These are phyloP conservation scores for Carex cristatella DNA, from an alignment of 176 grass and related monocot species.

Conservation along the genomic window DNA sequence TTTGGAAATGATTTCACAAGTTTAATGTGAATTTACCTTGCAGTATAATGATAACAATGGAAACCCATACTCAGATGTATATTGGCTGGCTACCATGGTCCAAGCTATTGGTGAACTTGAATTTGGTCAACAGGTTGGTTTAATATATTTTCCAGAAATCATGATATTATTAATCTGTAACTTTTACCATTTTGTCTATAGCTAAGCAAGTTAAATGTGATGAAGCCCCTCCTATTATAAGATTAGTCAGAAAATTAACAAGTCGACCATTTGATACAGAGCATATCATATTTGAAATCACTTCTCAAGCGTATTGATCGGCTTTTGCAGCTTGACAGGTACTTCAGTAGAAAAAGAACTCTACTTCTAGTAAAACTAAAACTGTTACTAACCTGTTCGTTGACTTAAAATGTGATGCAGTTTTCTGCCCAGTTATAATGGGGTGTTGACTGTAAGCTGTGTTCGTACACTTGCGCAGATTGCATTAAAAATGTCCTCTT, in stretches of 20 bases:
- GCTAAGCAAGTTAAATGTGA: conserved; percentile 1
- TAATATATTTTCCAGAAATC: conserved; percentile 11
- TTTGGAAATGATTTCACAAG: neutral
- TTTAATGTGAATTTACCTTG: conserved; percentile 28
- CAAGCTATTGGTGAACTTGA: conserved; percentile 87
- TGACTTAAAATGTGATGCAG: conserved; percentile 36
- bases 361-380: neutral
- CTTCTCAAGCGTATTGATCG: conserved; percentile 92
- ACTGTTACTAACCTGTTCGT: conserved; percentile 24
- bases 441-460: conserved; percentile 90
- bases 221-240: neutral
- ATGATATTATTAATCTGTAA: neutral
- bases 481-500: conserved; percentile 54
- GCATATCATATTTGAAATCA: conserved; percentile 50
- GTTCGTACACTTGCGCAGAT: conserved; percentile 89
- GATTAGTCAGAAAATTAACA: neutral
- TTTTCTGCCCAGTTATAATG: conserved; percentile 93
- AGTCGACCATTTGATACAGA: conserved; percentile 29
- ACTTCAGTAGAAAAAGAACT: conserved; percentile 7
- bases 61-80: conserved; percentile 87
- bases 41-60: conserved; percentile 99
- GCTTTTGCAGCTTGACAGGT: conserved; percentile 92
- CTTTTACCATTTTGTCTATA: neutral
- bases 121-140: conserved; percentile 90
- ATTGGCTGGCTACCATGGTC: conserved; percentile 92